Evolutionary conservation across 106 monocot species (phyloP).

Genomic region (Allium cepa): DNA sequence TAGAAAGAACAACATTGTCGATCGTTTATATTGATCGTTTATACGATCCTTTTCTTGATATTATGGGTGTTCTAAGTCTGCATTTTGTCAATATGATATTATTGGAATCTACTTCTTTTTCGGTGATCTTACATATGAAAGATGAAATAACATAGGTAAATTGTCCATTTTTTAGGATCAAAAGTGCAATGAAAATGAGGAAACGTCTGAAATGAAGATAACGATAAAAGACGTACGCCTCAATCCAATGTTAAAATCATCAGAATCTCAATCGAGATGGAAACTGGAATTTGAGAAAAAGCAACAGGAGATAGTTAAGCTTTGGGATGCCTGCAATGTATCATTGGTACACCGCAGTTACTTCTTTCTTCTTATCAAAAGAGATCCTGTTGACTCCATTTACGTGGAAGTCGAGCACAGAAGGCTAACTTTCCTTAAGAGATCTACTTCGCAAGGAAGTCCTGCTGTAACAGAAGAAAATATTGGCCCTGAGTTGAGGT

Average conservation of each 20-base stretch:
- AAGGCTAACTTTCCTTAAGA: slow-evolving; percentile 65
- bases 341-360: slow-evolving; percentile 76
- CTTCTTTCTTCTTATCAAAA: slow-evolving; percentile 89
- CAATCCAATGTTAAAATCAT: slow-evolving; percentile 17
- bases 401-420: slow-evolving; percentile 88
- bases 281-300: slow-evolving; percentile 56
- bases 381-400: slow-evolving; percentile 65
- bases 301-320: slow-evolving; percentile 58
- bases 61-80: too few relatives aligned
- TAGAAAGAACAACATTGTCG: too few relatives aligned
- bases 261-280: slow-evolving; percentile 42
- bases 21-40: too few relatives aligned
- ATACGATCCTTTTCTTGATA: too few relatives aligned
- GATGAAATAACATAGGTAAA: too few relatives aligned
- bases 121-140: too few relatives aligned
- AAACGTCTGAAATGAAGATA: slow-evolving; percentile 14
- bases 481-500: slow-evolving; percentile 40
- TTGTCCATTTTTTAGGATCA: slow-evolving; percentile 23
- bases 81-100: too few relatives aligned
- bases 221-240: slow-evolving; percentile 27
- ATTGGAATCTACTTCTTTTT: too few relatives aligned
- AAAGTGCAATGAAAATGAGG: slow-evolving; percentile 2
- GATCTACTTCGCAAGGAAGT: slow-evolving; percentile 11
- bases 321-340: slow-evolving; percentile 85
- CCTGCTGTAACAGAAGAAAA: not conserved